These are phyloP conservation scores for Borealophlyctis nickersoniae DNA, from an alignment of 192 early-diverging fungal genomes.

Conservation along the genomic window DNA sequence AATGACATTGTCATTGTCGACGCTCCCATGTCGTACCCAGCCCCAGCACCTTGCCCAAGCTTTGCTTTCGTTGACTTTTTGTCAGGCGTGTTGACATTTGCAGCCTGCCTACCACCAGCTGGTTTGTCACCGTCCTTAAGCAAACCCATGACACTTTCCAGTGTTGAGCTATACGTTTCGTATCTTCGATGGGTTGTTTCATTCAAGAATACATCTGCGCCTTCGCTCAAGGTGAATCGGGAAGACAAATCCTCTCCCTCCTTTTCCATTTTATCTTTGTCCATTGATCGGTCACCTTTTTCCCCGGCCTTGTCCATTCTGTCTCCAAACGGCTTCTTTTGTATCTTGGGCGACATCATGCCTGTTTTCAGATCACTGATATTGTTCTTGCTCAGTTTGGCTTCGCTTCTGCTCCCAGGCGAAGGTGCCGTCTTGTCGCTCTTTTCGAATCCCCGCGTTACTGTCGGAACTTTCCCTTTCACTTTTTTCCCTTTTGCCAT, in stretches of 20 bases:
- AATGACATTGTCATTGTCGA: slow-evolving; percentile 10
- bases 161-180: slow-evolving; percentile 33
- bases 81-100: slow-evolving; percentile 18
- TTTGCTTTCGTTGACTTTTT: slow-evolving; percentile 37
- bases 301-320: slow-evolving; percentile 25
- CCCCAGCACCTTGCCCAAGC: background rate
- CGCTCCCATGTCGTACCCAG: background rate
- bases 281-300: slow-evolving; percentile 18
- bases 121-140: slow-evolving; percentile 39
- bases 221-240: slow-evolving; percentile 29
- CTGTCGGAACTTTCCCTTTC: slow-evolving; percentile 23
- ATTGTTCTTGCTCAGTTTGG: background rate
- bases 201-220: slow-evolving; percentile 38
- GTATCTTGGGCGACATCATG: slow-evolving; percentile 37
- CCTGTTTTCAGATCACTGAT: slow-evolving; percentile 16
- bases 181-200: slow-evolving; percentile 38
- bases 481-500: slow-evolving; percentile 35
- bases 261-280: slow-evolving; percentile 10
- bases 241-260: slow-evolving; percentile 32
- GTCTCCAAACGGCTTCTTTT: slow-evolving; percentile 15
- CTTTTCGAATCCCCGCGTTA: slow-evolving; percentile 30
- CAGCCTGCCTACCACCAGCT: background rate
- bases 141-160: slow-evolving; percentile 32
- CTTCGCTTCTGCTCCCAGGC: slow-evolving; percentile 18
- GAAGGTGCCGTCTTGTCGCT: slow-evolving; percentile 25